A percentile compares a stretch with the other conserved stretches of the same genome.
phyloP scores from a whole-genome alignment of 2,329 filamentous ascomycete genomes.

The Zymoseptoria tritici region DNA sequence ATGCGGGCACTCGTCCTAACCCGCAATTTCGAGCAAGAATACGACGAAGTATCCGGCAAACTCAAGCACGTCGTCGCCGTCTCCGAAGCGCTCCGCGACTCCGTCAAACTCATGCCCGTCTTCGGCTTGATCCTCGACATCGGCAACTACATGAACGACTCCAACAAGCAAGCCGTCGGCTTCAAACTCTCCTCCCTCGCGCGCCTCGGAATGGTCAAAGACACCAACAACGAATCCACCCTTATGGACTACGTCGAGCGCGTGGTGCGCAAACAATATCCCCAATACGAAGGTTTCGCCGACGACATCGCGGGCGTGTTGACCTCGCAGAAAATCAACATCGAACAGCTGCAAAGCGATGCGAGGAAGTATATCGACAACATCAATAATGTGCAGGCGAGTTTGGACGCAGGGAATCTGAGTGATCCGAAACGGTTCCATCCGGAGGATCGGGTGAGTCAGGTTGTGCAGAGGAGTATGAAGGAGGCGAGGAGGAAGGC shows the following conservation, averaged over 20 bases:
- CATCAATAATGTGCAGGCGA: conserved; percentile 86
- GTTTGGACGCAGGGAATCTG: conserved; percentile 85
- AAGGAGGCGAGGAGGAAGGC: conserved; percentile 94
- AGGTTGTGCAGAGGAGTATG: conserved; percentile 88
- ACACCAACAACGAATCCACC: conserved; percentile 96
- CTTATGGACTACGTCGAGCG: conserved; percentile 93
- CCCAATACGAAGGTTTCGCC: conserved; percentile 85
- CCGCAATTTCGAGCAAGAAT: conserved; percentile 75
- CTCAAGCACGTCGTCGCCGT: conserved; percentile 79
- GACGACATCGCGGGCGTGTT: conserved; percentile 78
- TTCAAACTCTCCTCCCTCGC: conserved; percentile 96
- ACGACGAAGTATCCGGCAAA: conserved; percentile 82
- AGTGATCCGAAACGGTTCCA: conserved; percentile 98
- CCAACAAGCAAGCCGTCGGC: conserved; percentile 93
- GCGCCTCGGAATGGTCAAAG: conserved; percentile 93
- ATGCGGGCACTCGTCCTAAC: conserved; percentile 87
- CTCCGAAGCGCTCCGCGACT: conserved; percentile 83
- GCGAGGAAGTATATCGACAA: conserved; percentile 91
- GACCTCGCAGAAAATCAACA: conserved; percentile 79
- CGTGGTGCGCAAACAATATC: conserved; percentile 92
- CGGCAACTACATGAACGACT: conserved; percentile 99
- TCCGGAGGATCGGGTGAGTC: conserved; percentile 87
- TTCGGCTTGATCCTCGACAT: conserved; percentile 94
- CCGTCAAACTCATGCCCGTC: conserved; percentile 90
- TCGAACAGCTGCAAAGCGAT: conserved; percentile 82